Evolutionary conservation across 768 basidiomycete species (phyloP), one percentile per base, ranked within the genome.

Genomic region (Lactarius sp.): DNA sequence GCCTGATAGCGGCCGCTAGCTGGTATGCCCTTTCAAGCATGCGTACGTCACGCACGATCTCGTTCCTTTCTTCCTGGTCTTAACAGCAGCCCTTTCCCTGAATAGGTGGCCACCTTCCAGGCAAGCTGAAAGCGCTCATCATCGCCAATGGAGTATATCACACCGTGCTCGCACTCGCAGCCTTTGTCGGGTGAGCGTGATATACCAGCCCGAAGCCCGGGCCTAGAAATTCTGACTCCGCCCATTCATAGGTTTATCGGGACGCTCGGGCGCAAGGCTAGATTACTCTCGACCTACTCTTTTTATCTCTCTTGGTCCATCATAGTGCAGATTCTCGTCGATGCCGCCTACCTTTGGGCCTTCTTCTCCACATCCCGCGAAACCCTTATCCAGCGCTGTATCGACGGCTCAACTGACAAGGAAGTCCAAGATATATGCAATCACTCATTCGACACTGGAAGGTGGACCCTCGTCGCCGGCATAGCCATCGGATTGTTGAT

Each of bases 141-240:
- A 12, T 42, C 41, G 1, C 44, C 6, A 37, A 6, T 22, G 51
- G 41, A 1, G 2, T 60, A 0, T 68, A 59, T 39, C 59, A 59
- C 18, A 58, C 47, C 22, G 0, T 61, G 1, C 50, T 68, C 18
- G 36, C 60, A 6, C 8, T 68, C 10, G 10, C 60, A 9, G 31
- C 67, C 3, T 39, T 68, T 34, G 18, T 64, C 9, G 68, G 68
- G 68, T 68, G 34, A 46, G 67, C 49, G 16, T 31, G 4, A n/a
- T 2, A n/a, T 2, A 3, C 33, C 13, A 4, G 27, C 39, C 33
- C 3, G 7, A 27, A 8, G 10, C 47, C 12, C 12, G 14, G 27
- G 22, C 22, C 20, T 13, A 12, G 6, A n/a, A 13, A 4, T 12
- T 27, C 13, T 49, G 22, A 49, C 47, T 0, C 9, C 20, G 9